Conservation (phyloP, 768 basidiomycete species). For the Daedalea quercina region DNA sequence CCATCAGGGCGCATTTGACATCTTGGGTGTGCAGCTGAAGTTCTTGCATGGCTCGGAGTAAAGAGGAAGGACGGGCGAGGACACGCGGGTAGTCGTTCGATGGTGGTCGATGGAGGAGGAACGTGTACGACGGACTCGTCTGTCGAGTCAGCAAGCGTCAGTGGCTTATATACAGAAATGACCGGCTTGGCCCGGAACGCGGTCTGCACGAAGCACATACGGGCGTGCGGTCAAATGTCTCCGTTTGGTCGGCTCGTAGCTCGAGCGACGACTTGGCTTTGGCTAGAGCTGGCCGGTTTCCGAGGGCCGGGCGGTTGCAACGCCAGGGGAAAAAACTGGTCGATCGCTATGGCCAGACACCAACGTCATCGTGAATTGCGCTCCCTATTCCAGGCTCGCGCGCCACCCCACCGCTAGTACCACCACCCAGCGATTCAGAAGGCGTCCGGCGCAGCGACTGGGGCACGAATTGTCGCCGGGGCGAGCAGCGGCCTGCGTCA, state of each 20-base stretch:
- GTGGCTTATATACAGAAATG: neutral
- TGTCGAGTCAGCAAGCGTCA: neutral
- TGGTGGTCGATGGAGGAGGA: neutral
- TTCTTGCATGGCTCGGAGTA: conserved; percentile 4
- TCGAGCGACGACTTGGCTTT: neutral
- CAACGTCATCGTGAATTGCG: no score
- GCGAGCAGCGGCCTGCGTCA: no score
- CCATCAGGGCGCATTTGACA: conserved; percentile 9
- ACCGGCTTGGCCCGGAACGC: neutral
- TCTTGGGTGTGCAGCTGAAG: neutral
- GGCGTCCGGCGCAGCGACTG: no score
- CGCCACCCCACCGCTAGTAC: no score
- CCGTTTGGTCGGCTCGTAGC: neutral
- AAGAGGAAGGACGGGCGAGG: neutral
- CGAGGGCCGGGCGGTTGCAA: neutral
- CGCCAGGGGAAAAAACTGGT: neutral
- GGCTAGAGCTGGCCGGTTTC: neutral
- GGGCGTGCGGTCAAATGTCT: neutral
- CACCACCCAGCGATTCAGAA: no score
- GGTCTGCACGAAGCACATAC: neutral
- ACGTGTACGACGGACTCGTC: neutral
- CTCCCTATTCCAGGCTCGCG: no score
- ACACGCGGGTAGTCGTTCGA: neutral
- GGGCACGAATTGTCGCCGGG: no score
- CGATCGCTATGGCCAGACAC: no score